Conservation (phyloP, 768 basidiomycete species). For the Amanita thiersii region DNA sequence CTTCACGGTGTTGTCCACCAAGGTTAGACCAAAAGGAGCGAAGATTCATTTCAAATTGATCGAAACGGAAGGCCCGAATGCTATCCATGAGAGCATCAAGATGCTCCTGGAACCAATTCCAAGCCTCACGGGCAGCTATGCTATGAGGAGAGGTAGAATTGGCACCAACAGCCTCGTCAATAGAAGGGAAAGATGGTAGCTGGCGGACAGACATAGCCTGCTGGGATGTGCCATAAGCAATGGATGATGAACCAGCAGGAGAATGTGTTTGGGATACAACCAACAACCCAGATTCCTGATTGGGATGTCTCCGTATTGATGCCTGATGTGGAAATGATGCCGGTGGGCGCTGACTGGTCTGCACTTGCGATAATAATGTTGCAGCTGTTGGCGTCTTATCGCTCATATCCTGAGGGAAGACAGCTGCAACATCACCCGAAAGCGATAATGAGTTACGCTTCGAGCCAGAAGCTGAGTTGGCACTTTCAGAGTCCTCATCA, state of each 20-base stretch:
- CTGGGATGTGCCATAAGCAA: conserved; percentile 41
- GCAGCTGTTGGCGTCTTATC: conserved; percentile 86
- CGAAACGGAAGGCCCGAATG: conserved; percentile 71
- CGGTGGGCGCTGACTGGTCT: conserved; percentile 53
- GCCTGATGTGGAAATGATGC: conserved; percentile 62
- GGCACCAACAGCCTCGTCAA: conserved; percentile 76
- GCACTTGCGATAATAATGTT: conserved; percentile 68
- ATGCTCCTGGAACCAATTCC: conserved; percentile 91
- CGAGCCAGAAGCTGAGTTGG: conserved; percentile 50
- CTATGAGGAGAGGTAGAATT: conserved; percentile 70
- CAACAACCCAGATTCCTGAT: conserved; percentile 45
- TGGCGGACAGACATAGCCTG: conserved; percentile 62
- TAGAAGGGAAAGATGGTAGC: conserved; percentile 73
- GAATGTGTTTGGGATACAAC: conserved; percentile 41
- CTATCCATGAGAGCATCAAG: conserved; percentile 75
- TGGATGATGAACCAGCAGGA: conserved; percentile 39
- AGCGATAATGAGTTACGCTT: conserved; percentile 71
- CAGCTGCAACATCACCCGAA: conserved; percentile 51
- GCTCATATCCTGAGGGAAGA: conserved; percentile 57
- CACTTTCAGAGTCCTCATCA: conserved; percentile 77
- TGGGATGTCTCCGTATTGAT: conserved; percentile 68
- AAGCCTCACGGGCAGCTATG: conserved; percentile 77
- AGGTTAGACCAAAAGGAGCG: conserved; percentile 81
- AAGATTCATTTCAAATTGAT: conserved; percentile 84
- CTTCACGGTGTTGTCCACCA: conserved; percentile 70